Evolutionary conservation across 2,329 filamentous ascomycete genomes (phyloP), one percentile per base, ranked within the genome.

Genomic region (Beauveria australis): DNA sequence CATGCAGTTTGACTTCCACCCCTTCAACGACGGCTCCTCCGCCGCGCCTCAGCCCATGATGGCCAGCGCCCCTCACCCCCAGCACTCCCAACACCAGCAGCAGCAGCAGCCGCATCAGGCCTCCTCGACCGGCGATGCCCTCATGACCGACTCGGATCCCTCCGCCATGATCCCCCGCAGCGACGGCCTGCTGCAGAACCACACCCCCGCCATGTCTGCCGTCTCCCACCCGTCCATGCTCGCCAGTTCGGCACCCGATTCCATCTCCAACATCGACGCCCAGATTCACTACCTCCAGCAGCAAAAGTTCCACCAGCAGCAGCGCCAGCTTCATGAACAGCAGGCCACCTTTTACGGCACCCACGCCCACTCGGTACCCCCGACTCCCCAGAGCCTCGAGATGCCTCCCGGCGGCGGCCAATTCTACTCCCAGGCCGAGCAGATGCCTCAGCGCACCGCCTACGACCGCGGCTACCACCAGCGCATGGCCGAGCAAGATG

Each of bases 311-410:
- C 80, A 86, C 33, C 80, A 85, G 64, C 82, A 86, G 68, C 81
- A 83, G 65, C 78, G 80, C 59, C 81, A 83, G 64, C 69, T 83
- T 18, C 78, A 82, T 56, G 82, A 87, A 67, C 82, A 86, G 63
- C 80, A 79, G 51, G 77, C 73, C 14, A 80, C 79, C 59, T 83
- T 80, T 68, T 86, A 81, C 67, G 71, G 76, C 9, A 80, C 74
- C 60, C 80, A 82, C 62, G 81, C 79, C 64, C 79, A 81, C 62
- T 85, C 88, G 57, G 83, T 91, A 8, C 90, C 90, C 6, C 89
- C 89, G 2, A 94, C 90, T 16, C 90, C 90, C 0, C 90, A 89
- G 70, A 93, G 90, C 70, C 80, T 91, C 28, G 89, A 93, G 69
- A 83, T 93, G 74, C 86, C 88, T 71, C 82, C 77, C 68, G 83